These are phyloP conservation scores for Chaetomiaceae sp. DNA, from an alignment of 2,329 filamentous ascomycete species.

Conservation along the genomic window DNA sequence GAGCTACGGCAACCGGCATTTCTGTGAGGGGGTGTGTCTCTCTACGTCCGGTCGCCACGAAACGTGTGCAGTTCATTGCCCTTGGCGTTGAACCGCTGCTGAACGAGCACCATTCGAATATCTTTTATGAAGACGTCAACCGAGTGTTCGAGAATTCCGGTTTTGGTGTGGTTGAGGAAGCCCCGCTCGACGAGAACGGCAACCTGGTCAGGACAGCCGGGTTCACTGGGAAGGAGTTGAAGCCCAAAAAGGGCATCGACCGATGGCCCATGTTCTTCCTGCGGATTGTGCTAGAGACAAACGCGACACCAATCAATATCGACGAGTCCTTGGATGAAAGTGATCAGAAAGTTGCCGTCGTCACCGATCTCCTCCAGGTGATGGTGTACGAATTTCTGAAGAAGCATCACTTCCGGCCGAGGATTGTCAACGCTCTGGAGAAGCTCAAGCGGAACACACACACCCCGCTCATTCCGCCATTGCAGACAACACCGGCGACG, in stretches of 20 bases:
- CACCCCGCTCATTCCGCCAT: neutral
- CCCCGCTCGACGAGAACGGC: slow-evolving; percentile 32
- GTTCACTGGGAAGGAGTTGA: slow-evolving; percentile 46
- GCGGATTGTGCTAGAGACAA: slow-evolving; percentile 45
- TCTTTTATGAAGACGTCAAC: slow-evolving; percentile 75
- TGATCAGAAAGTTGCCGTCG: slow-evolving; percentile 44
- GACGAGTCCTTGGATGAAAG: slow-evolving; percentile 42
- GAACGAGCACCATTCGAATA: slow-evolving; percentile 49
- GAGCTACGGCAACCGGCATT: slow-evolving; percentile 56
- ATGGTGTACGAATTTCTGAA: slow-evolving; percentile 70
- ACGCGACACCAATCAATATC: slow-evolving; percentile 9
- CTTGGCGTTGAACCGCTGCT: slow-evolving; percentile 64
- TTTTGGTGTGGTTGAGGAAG: slow-evolving; percentile 60
- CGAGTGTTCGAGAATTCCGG: slow-evolving; percentile 66
- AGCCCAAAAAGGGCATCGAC: slow-evolving; percentile 61
- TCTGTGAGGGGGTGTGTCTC: slow-evolving; percentile 67
- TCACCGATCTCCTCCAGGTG: slow-evolving; percentile 60
- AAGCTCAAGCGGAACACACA: slow-evolving; percentile 5
- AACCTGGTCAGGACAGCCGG: slow-evolving; percentile 37
- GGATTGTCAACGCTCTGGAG: slow-evolving; percentile 23
- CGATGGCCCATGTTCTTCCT: slow-evolving; percentile 86
- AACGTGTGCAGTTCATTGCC: slow-evolving; percentile 72
- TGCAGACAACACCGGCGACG: too few species aligned
- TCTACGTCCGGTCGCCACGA: slow-evolving; percentile 61
- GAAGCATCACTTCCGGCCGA: slow-evolving; percentile 62